Percentiles rank a stretch among this genome's conserved stretches.
These are phyloP conservation scores for Hyphodiscus hymeniophilus DNA, from an alignment of 495 filamentous ascomycete genomes.

Conservation along the genomic window DNA sequence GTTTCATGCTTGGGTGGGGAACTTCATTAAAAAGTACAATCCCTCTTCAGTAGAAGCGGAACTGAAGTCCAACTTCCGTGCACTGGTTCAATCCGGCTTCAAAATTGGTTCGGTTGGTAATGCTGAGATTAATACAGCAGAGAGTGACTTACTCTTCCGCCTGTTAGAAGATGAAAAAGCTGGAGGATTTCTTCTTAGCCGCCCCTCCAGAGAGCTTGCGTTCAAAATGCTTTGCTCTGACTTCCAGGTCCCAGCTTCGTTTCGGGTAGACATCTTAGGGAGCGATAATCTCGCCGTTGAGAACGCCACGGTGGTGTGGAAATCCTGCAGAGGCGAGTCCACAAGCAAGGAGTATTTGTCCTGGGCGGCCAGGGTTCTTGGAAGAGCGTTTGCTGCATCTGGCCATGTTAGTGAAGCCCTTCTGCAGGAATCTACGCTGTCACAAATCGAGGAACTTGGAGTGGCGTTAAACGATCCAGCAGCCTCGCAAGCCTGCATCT, in stretches of 20 bases:
- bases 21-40: constrained; percentile 46
- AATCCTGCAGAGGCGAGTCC: constrained; percentile 54
- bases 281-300: constrained; percentile 50
- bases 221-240: constrained; percentile 65
- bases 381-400: constrained; percentile 71
- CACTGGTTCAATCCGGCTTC: constrained; percentile 55
- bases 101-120: constrained; percentile 49
- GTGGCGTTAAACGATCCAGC: constrained; percentile 1
- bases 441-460: constrained; percentile 36
- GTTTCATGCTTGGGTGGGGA: constrained; percentile 60
- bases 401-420: constrained; percentile 53
- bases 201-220: constrained; percentile 58
- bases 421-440: constrained; percentile 47
- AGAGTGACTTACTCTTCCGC: constrained; percentile 64
- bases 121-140: constrained; percentile 49
- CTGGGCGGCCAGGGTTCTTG: constrained; percentile 80
- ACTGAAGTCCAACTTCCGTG: constrained; percentile 49
- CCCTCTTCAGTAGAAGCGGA: constrained; percentile 29
- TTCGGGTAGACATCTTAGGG: constrained; percentile 51
- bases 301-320: constrained; percentile 60
- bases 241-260: constrained; percentile 51
- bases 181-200: constrained; percentile 53
- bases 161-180: constrained; percentile 65
- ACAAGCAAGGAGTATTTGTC: constrained; percentile 61
- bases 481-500: constrained; percentile 43